A percentile compares a stretch with the other conserved stretches of the same genome.
These are phyloP conservation scores for Geotrichum ghanense DNA, from an alignment of 805 yeast species.

Conservation along the genomic window DNA sequence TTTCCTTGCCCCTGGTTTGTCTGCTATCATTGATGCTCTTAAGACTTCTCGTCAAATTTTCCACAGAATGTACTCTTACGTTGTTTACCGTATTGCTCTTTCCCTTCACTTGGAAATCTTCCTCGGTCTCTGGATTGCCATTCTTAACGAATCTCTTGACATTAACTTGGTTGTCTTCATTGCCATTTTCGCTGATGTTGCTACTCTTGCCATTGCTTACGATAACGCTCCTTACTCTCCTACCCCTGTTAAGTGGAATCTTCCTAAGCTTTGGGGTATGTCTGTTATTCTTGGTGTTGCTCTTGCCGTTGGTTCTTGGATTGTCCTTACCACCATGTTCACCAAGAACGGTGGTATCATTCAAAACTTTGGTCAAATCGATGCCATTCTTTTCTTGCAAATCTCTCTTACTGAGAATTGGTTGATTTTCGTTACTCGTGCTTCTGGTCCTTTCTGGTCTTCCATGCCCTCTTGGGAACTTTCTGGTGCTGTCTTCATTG, in stretches of 20 bases:
- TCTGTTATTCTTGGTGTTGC: conserved; percentile 57
- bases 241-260: conserved; percentile 91
- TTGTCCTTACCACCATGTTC: conserved; percentile 89
- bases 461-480: conserved; percentile 94
- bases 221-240: conserved; percentile 94
- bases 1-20: conserved; percentile 47
- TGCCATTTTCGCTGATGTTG: conserved; percentile 87
- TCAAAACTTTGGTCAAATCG: conserved; percentile 90
- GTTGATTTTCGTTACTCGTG: conserved; percentile 94
- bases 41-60: conserved; percentile 94
- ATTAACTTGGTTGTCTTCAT: conserved; percentile 90
- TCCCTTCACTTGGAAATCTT: conserved; percentile 90
- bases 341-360: conserved; percentile 81
- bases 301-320: conserved; percentile 78
- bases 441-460: conserved; percentile 98
- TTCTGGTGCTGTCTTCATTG: conserved; percentile 83
- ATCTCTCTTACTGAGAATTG: conserved; percentile 93
- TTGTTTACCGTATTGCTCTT: conserved; percentile 94
- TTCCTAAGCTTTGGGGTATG: conserved; percentile 86
- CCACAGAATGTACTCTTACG: conserved; percentile 98
- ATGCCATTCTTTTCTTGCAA: conserved; percentile 88
- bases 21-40: conserved; percentile 49
- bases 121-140: conserved; percentile 95
- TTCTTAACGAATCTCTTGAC: conserved; percentile 73
- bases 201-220: conserved; percentile 70